Conservation (phyloP, 2,329 filamentous ascomycete species). For the Xylariaceae sp. region DNA sequence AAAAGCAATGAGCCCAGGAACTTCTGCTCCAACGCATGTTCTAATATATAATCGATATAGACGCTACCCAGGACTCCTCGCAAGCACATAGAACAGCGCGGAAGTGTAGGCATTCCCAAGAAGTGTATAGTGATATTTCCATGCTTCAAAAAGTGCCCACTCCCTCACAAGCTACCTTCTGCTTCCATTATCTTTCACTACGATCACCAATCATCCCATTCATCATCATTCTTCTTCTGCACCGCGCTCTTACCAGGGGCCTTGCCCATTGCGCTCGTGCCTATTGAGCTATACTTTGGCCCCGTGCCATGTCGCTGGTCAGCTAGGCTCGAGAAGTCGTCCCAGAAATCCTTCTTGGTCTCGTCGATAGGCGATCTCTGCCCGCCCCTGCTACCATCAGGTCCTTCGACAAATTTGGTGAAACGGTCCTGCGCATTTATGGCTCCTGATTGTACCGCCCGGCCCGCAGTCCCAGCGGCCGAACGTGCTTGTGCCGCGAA, state of each 20-base stretch:
- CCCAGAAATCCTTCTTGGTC: slow-evolving; percentile 85
- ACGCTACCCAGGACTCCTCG: slow-evolving; percentile 21
- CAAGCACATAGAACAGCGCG: slow-evolving; percentile 18
- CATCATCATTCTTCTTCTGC: slow-evolving; percentile 48
- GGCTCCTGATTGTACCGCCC: slow-evolving; percentile 64
- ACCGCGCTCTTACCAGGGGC: slow-evolving; percentile 34
- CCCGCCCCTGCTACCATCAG: slow-evolving; percentile 30
- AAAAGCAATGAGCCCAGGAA: too few relatives aligned
- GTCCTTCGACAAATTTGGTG: slow-evolving; percentile 82
- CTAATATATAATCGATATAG: slow-evolving; percentile 5
- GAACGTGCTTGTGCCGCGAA: slow-evolving; percentile 63
- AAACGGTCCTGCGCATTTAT: slow-evolving; percentile 75
- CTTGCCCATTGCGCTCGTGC: slow-evolving; percentile 57
- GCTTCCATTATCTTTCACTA: too few relatives aligned
- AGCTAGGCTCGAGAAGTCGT: slow-evolving; percentile 73
- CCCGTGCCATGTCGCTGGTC: slow-evolving; percentile 44
- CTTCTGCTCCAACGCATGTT: background rate
- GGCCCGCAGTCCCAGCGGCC: slow-evolving; percentile 61
- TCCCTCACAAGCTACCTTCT: too few relatives aligned
- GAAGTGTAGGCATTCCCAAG: slow-evolving; percentile 5
- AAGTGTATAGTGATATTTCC: background rate
- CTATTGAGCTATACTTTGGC: slow-evolving; percentile 45
- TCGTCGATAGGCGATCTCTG: slow-evolving; percentile 42
- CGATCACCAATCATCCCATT: slow-evolving; percentile 61
- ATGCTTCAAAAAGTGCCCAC: too few relatives aligned